Conservation (phyloP, 257 asterid species). For the Solanum rostratum region DNA sequence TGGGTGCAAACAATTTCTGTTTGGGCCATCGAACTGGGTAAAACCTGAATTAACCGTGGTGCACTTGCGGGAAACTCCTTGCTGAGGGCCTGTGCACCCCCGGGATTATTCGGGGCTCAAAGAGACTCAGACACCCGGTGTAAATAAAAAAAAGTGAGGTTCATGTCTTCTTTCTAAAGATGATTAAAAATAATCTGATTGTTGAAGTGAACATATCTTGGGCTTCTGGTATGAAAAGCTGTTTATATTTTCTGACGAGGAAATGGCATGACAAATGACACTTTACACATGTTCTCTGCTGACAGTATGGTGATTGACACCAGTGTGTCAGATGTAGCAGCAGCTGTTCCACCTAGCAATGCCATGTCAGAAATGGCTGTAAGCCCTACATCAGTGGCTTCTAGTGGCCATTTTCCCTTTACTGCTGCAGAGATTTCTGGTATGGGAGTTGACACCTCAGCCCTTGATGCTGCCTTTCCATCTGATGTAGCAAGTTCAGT, state of each 20-base stretch:
- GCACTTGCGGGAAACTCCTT: too few relatives aligned
- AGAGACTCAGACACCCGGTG: too few relatives aligned
- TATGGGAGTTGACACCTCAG: slow-evolving; percentile 75
- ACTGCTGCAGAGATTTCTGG: slow-evolving; percentile 77
- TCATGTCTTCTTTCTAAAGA: background rate
- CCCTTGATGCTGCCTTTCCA: slow-evolving; percentile 75
- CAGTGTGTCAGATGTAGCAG: slow-evolving; percentile 39
- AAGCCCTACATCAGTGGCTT: slow-evolving; percentile 89
- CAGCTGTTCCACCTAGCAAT: slow-evolving; percentile 52
- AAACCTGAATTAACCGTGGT: too few relatives aligned
- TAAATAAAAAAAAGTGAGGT: too few relatives aligned
- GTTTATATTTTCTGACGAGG: background rate
- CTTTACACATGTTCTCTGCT: background rate
- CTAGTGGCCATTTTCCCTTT: slow-evolving; percentile 90
- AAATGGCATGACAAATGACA: background rate
- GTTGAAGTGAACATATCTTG: background rate
- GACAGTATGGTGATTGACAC: slow-evolving; percentile 62
- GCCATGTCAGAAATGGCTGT: slow-evolving; percentile 75
- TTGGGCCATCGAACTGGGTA: too few relatives aligned
- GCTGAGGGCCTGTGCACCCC: too few relatives aligned
- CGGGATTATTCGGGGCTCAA: too few relatives aligned
- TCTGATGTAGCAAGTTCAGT: slow-evolving; percentile 74
- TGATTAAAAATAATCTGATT: background rate
- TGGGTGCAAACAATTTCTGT: too few relatives aligned
- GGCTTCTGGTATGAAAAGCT: background rate